Percentiles rank a stretch among this genome's conserved stretches.
Evolutionary conservation across 345 rosid genomes (phyloP).

Genomic region (Hypericum perforatum): DNA sequence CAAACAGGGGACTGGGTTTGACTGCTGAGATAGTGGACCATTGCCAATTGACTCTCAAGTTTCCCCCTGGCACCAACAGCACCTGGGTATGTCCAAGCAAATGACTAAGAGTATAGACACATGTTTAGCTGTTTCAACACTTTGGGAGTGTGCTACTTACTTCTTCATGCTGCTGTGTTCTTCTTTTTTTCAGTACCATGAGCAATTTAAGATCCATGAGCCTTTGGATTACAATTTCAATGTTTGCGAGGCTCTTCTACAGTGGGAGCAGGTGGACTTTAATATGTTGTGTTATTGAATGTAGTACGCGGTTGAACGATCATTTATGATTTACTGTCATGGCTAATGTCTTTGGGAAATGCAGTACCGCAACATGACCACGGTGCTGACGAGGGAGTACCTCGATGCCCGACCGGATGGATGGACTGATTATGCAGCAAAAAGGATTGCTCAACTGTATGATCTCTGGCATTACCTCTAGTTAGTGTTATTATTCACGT

Average conservation of each 20-base stretch:
- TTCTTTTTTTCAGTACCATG: slow-evolving; percentile 55
- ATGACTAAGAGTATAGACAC: too few species aligned
- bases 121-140: too few species aligned
- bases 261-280: slow-evolving; percentile 79
- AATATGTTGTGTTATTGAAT: background rate
- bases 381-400: slow-evolving; percentile 88
- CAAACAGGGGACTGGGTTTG: slow-evolving; percentile 84
- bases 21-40: slow-evolving; percentile 59
- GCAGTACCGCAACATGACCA: slow-evolving; percentile 98
- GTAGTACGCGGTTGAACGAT: background rate
- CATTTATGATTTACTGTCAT: background rate
- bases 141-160: too few species aligned
- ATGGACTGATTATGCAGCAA: slow-evolving; percentile 90
- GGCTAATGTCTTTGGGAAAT: slow-evolving; percentile 18
- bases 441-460: slow-evolving; percentile 89
- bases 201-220: slow-evolving; percentile 70
- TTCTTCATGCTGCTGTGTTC: slow-evolving; percentile 11
- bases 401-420: slow-evolving; percentile 88
- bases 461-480: slow-evolving; percentile 5
- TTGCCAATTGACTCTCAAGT: slow-evolving; percentile 74
- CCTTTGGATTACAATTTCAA: slow-evolving; percentile 85
- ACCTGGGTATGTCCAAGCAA: slow-evolving; percentile 44
- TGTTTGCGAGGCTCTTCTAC: slow-evolving; percentile 71
- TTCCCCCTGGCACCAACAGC: slow-evolving; percentile 92
- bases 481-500: background rate